phyloP scores from a whole-genome alignment of 805 yeast species.

The Cyberlindnera petersonii region DNA sequence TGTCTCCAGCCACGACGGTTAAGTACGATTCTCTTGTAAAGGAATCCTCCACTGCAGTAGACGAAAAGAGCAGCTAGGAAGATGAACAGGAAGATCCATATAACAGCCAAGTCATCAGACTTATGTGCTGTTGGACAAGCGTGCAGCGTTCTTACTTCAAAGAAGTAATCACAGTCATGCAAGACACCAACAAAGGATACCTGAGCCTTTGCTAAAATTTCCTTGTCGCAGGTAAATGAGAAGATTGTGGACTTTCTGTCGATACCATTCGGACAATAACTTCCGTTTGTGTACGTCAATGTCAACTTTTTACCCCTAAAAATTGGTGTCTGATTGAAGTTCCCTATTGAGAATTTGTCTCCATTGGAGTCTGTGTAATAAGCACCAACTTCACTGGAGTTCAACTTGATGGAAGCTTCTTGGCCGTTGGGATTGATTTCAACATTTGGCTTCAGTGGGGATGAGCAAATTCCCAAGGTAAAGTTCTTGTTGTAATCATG shows the following conservation, averaged over 20 bases:
- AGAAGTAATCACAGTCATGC: constrained; percentile 77
- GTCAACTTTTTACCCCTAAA: constrained; percentile 71
- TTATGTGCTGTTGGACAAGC: constrained; percentile 82
- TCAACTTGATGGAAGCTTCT: constrained; percentile 20
- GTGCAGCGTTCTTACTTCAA: constrained; percentile 78
- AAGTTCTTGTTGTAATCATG: constrained; percentile 68
- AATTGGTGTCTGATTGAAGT: constrained; percentile 53
- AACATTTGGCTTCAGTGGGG: constrained; percentile 37
- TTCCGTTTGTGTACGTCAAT: constrained; percentile 68
- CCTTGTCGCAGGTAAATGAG: constrained; percentile 77
- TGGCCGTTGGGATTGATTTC: constrained; percentile 25
- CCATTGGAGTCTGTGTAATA: constrained; percentile 46
- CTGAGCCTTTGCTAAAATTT: constrained; percentile 58
- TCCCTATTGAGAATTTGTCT: constrained; percentile 54
- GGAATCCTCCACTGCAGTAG: constrained; percentile 40
- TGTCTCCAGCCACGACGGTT: constrained; percentile 36
- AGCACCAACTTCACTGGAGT: constrained; percentile 51
- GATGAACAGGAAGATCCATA: constrained; percentile 61
- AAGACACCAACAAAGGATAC: constrained; percentile 66
- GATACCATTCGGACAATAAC: constrained; percentile 52
- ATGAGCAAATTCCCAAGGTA: constrained; percentile 67
- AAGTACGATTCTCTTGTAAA: constrained; percentile 33
- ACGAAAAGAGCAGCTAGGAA: constrained; percentile 38
- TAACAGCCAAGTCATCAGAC: constrained; percentile 57
- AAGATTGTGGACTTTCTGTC: constrained; percentile 60